These are phyloP conservation scores for Cruciata laevipes DNA, from an alignment of 257 asterid species.

Conservation along the genomic window DNA sequence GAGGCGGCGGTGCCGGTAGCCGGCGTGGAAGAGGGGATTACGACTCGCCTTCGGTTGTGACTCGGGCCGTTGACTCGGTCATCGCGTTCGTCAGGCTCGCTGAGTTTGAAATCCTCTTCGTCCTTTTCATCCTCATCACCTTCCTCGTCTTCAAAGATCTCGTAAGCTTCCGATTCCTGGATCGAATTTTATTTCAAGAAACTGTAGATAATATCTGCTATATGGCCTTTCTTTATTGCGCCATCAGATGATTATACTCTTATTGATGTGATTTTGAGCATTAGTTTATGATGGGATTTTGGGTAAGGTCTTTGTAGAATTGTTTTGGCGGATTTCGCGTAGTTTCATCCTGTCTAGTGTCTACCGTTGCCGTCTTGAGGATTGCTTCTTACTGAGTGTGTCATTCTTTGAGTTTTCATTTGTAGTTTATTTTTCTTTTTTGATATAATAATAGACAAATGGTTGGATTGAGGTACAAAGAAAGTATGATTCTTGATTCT, in stretches of 20 bases:
- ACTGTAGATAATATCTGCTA: not conserved
- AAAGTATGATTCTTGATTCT: not conserved
- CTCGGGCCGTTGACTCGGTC: constrained; percentile 60
- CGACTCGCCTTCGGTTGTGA: constrained; percentile 38
- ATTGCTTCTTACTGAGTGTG: not conserved
- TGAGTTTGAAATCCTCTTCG: constrained; percentile 90
- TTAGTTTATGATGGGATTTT: too few species aligned
- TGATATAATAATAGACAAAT: not conserved
- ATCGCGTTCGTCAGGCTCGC: constrained; percentile 64
- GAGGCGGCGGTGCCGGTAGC: constrained; percentile 13
- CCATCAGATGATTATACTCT: not conserved
- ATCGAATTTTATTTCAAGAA: not conserved
- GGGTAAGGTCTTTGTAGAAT: not conserved
- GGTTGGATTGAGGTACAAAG: not conserved
- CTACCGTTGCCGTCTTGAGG: not conserved
- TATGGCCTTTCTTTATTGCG: not conserved
- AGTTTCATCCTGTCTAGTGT: not conserved
- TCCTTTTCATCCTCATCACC: constrained; percentile 64
- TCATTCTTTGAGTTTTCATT: not conserved
- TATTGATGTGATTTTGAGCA: not conserved
- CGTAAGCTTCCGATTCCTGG: constrained; percentile 29
- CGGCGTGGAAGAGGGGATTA: constrained; percentile 23
- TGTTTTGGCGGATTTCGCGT: not conserved
- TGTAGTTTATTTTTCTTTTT: too few species aligned
- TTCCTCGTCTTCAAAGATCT: constrained; percentile 82